phyloP scores from a whole-genome alignment of 768 basidiomycete genomes.

The Leccinum subgranulosum region DNA sequence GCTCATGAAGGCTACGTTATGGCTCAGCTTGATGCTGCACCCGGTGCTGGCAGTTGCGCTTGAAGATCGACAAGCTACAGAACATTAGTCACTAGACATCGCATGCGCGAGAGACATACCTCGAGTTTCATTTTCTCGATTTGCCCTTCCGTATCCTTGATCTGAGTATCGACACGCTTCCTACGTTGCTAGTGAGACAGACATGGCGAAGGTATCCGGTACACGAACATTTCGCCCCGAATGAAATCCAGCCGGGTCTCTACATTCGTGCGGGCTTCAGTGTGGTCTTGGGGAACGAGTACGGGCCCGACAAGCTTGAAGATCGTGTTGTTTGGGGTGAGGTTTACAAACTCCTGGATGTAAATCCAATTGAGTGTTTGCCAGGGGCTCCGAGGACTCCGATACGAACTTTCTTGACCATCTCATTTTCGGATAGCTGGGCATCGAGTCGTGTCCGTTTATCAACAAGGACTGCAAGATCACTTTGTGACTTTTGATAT shows the following conservation, averaged over 20 bases:
- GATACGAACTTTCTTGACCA: constrained; percentile 74
- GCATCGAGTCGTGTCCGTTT: constrained; percentile 85
- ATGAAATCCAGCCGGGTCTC: constrained; percentile 91
- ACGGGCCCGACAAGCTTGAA: constrained; percentile 93
- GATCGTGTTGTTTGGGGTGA: constrained; percentile 74
- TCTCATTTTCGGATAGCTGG: constrained; percentile 87
- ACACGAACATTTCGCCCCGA: constrained; percentile 73
- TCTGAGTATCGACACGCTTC: constrained; percentile 76
- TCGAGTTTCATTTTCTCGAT: constrained; percentile 81
- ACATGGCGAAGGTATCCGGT: background rate
- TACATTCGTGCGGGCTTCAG: constrained; percentile 84
- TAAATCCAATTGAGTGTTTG: background rate
- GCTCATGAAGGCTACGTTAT: background rate
- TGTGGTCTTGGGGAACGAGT: constrained; percentile 83
- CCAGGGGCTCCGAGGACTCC: background rate
- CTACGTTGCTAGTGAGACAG: constrained; percentile 33
- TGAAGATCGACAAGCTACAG: constrained; percentile 66
- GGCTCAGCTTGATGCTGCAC: constrained; percentile 6
- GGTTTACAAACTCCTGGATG: constrained; percentile 71
- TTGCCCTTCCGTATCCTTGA: constrained; percentile 74
- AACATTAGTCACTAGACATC: constrained; percentile 13
- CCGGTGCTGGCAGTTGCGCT: constrained; percentile 44
- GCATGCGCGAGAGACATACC: constrained; percentile 38
- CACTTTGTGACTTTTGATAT: constrained; percentile 78
- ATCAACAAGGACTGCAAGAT: constrained; percentile 71